A percentile compares a stretch with the other conserved stretches of the same genome.
Conservation (phyloP, 1,139 yeast species). For the Yamadazyma aaseri region DNA sequence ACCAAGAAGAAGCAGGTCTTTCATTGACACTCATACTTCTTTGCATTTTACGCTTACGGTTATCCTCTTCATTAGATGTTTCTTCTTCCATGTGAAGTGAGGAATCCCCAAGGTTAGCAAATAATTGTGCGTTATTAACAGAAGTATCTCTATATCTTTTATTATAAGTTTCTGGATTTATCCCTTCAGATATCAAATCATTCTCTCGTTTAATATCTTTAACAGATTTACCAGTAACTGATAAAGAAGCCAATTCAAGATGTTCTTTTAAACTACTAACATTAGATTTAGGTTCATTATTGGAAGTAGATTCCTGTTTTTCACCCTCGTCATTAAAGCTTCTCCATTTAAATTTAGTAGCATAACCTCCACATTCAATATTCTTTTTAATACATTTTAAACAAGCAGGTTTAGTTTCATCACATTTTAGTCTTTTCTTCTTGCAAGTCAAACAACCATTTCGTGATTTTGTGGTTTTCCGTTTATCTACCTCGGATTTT, state of each 20-base stretch:
- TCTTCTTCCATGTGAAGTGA: conserved; percentile 12
- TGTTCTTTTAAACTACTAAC: conserved; percentile 35
- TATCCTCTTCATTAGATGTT: conserved; percentile 5
- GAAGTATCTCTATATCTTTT: conserved; percentile 11
- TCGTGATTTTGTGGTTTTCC: conserved; percentile 20
- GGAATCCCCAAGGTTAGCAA: conserved; percentile 17
- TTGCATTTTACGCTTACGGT: conserved; percentile 8
- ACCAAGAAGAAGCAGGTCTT: conserved; percentile 4
- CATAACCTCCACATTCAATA: conserved; percentile 49
- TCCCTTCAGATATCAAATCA: conserved; percentile 48
- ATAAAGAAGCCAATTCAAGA: conserved; percentile 51
- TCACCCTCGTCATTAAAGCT: conserved; percentile 34
- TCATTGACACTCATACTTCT: conserved; percentile 17
- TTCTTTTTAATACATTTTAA: conserved; percentile 31
- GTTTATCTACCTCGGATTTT: conserved; percentile 5
- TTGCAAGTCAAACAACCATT: conserved; percentile 36
- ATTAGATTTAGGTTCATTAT: conserved; percentile 2
- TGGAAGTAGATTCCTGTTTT: not conserved
- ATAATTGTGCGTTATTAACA: conserved; percentile 13
- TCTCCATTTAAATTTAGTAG: conserved; percentile 63
- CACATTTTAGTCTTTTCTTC: conserved; percentile 39
- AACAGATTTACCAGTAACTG: conserved; percentile 53
- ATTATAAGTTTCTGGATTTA: conserved; percentile 37
- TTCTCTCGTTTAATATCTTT: conserved; percentile 49
- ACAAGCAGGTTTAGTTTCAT: conserved; percentile 44